Conservation (phyloP, 202 grass and related monocot species). For the Bolboschoenoplectus hybrid region DNA sequence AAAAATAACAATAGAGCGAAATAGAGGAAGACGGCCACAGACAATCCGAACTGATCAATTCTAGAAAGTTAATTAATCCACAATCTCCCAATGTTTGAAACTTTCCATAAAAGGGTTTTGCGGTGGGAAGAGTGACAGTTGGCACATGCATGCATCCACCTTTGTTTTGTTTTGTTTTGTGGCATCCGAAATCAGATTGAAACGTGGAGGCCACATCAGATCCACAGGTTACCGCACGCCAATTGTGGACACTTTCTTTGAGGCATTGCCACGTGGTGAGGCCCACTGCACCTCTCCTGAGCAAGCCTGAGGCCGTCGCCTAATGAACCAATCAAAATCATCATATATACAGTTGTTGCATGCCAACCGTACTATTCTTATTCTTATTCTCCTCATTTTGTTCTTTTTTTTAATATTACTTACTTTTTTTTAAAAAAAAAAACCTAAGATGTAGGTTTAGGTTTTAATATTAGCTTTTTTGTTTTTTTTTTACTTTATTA, state of each 20-base stretch:
- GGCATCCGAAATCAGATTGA: not conserved
- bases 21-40: not conserved
- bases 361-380: no score
- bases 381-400: no score
- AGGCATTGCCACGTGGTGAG: conserved; percentile 33
- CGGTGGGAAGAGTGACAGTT: not conserved
- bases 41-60: not conserved
- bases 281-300: not conserved
- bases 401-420: no score
- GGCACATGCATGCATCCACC: not conserved
- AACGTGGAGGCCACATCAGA: not conserved
- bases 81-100: not conserved
- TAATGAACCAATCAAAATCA: not conserved
- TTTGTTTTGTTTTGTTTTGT: not conserved
- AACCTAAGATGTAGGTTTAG: no score
- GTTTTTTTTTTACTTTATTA: no score
- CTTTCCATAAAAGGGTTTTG: conserved; percentile 7
- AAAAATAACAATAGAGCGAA: no score
- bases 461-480: no score
- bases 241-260: not conserved
- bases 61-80: not conserved
- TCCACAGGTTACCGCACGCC: not conserved
- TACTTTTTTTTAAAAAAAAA: no score
- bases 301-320: not conserved
- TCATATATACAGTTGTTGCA: not conserved